Evolutionary conservation across 2,329 filamentous ascomycete species (phyloP), one percentile per base, ranked within the genome.

Genomic region (Aspergillus sp.): DNA sequence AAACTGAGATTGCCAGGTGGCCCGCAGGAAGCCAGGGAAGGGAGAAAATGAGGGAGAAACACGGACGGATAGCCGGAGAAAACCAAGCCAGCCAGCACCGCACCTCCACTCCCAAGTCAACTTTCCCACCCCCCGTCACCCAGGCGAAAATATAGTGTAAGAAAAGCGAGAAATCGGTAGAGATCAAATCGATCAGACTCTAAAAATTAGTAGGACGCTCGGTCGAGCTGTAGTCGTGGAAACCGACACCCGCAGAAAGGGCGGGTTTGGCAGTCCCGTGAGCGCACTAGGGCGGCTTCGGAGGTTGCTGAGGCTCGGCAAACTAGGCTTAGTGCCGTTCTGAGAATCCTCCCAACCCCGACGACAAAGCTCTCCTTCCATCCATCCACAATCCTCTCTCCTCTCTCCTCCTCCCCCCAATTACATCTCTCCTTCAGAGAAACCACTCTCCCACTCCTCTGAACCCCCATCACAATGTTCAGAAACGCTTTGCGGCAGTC

Each of bases 401-500:
- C 69, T 71, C 71, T 73, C 68, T 70, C 70, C 69, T 68, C 71
- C 68, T 68, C 68, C 70, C 70, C 70, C 71, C 74, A 76, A 76
- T 76, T 75, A 72, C 70, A 71, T 75, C 73, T 75, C 73, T 75
- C 65, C 65, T 71, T 71, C 70, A 75, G 72, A 73, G 72, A 73
- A 74, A 73, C 69, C 69, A 70, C 72, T 77, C 76, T 78, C 74
- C 70, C 69, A 75, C 71, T 72, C 70, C 74, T 75, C 73, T 74
- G 71, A 73, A 75, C 75, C 70, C 69, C 68, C 65, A 67, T 80
- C 79, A 85, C 81, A 84, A 97, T 98, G 94, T 96, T 97, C 87
- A 92, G 94, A 85, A 96, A 91, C 89, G 93, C 94, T 85, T 87
- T 98, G 84, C 89, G 93, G 85, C 92, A 96, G 87, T 96, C 92